Evolutionary conservation across 2,329 filamentous ascomycete species (phyloP).

Genomic region (Penicillium sp.): DNA sequence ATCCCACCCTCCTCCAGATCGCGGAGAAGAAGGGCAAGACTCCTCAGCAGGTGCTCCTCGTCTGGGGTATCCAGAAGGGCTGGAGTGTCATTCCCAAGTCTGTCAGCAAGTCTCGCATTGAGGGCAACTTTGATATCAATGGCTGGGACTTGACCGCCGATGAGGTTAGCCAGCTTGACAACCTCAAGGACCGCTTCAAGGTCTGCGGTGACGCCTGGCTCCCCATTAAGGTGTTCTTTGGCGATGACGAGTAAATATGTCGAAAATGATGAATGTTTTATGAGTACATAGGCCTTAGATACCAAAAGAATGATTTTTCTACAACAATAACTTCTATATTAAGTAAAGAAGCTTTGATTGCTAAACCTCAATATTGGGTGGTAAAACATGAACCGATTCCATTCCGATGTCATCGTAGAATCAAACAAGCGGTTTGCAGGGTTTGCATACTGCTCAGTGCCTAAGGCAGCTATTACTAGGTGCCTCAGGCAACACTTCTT

Average conservation of each 20-base stretch:
- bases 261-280: constrained; percentile 17
- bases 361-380: not conserved
- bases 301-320: constrained; percentile 18
- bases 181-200: constrained; percentile 74
- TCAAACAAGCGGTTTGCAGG: too few relatives aligned
- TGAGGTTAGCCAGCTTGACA: constrained; percentile 67
- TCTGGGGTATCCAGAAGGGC: constrained; percentile 78
- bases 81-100: constrained; percentile 85
- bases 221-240: constrained; percentile 77
- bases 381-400: not conserved
- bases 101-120: constrained; percentile 69
- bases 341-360: not conserved
- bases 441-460: too few relatives aligned
- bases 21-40: constrained; percentile 57
- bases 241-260: constrained; percentile 67
- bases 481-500: too few relatives aligned
- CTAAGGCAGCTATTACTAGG: too few relatives aligned
- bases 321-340: not conserved
- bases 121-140: constrained; percentile 72
- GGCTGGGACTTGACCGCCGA: constrained; percentile 71
- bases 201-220: constrained; percentile 71
- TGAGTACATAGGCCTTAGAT: constrained; percentile 25
- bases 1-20: constrained; percentile 51
- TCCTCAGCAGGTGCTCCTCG: constrained; percentile 54
- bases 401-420: not conserved